Conservation (phyloP, 1,284 basidiomycete species). For the Rhodofomes roseus region DNA sequence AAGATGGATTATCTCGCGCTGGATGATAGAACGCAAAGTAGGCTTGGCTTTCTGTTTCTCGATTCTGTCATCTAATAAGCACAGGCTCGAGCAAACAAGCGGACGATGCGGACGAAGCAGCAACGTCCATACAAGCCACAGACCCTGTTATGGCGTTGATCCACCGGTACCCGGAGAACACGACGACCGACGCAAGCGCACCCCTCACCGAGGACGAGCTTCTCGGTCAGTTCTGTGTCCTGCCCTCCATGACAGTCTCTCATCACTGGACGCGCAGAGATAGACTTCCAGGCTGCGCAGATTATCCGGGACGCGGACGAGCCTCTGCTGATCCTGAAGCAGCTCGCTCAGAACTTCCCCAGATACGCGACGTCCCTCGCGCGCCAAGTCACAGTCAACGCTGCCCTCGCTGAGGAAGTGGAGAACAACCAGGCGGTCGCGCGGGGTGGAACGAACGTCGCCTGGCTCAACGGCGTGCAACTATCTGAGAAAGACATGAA, state of each 20-base stretch:
- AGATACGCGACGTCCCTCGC: constrained; percentile 74
- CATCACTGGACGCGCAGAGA: constrained; percentile 35
- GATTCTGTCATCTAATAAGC: neutral
- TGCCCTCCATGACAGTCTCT: neutral
- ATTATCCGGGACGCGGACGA: constrained; percentile 60
- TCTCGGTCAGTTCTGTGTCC: constrained; percentile 34
- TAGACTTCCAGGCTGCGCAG: constrained; percentile 73
- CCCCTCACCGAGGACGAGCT: constrained; percentile 68
- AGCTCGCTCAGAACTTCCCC: constrained; percentile 87
- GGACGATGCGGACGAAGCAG: constrained; percentile 20
- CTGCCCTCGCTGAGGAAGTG: constrained; percentile 56
- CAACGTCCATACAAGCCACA: constrained; percentile 22
- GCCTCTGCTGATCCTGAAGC: constrained; percentile 60
- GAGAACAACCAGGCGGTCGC: constrained; percentile 50
- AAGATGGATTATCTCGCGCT: constrained; percentile 96
- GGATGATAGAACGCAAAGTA: constrained; percentile 64
- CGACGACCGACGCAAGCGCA: constrained; percentile 45
- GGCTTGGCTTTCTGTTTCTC: neutral
- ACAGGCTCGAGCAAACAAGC: neutral
- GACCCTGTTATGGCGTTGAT: constrained; percentile 51
- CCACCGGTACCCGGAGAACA: constrained; percentile 51
- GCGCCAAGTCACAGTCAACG: constrained; percentile 55
- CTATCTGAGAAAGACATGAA: constrained; percentile 66
- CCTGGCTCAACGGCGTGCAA: constrained; percentile 79
- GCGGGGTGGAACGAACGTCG: constrained; percentile 49